Conservation (phyloP, 805 yeast species). For the Ogataea polymorpha region DNA sequence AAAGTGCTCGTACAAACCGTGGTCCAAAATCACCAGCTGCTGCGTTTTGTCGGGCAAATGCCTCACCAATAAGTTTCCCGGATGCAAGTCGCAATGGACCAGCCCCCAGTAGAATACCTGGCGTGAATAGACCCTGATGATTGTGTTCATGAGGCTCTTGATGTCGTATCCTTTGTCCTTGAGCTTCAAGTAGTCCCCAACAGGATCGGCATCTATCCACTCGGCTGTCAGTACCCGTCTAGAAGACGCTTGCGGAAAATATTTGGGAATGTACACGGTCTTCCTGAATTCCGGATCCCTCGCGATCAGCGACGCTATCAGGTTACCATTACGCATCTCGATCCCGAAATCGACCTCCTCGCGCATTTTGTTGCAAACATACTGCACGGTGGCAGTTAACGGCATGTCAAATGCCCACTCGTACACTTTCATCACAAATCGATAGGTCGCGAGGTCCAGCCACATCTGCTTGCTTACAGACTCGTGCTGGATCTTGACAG, state of each 20-base stretch:
- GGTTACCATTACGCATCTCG: constrained; percentile 53
- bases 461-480: constrained; percentile 57
- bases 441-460: constrained; percentile 61
- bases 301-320: constrained; percentile 36
- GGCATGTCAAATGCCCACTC: constrained; percentile 64
- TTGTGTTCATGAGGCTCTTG: constrained; percentile 43
- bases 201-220: constrained; percentile 72
- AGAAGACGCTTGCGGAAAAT: constrained; percentile 44
- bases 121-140: constrained; percentile 49
- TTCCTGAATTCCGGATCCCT: constrained; percentile 39
- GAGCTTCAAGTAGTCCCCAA: constrained; percentile 46
- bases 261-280: constrained; percentile 54
- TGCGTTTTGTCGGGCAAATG: constrained; percentile 34
- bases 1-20: constrained; percentile 65
- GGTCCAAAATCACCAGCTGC: constrained; percentile 68
- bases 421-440: constrained; percentile 48
- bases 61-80: constrained; percentile 69
- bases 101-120: constrained; percentile 67
- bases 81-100: constrained; percentile 77
- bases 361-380: constrained; percentile 52
- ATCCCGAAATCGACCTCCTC: constrained; percentile 61
- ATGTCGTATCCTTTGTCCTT: constrained; percentile 38
- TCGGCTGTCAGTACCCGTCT: constrained; percentile 58
- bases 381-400: constrained; percentile 50
- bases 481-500: constrained; percentile 64